These are phyloP conservation scores for Colletotrichum filicis DNA, from an alignment of 2,329 filamentous ascomycete genomes.

Conservation along the genomic window DNA sequence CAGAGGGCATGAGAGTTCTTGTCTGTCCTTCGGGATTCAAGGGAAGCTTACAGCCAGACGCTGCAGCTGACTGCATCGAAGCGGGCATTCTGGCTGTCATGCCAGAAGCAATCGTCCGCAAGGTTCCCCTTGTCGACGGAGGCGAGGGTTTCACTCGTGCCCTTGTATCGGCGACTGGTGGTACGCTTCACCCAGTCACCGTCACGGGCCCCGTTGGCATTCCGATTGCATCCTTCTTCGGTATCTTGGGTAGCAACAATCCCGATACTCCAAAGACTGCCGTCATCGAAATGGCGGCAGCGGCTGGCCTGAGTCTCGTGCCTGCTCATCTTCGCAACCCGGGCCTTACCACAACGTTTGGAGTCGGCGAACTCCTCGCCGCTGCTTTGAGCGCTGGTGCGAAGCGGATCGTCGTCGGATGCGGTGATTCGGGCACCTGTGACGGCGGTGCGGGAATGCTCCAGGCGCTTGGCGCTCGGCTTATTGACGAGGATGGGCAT, in stretches of 20 bases:
- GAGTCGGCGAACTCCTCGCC: slow-evolving; percentile 60
- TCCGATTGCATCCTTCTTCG: slow-evolving; percentile 56
- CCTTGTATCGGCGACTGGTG: slow-evolving; percentile 54
- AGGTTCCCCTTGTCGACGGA: slow-evolving; percentile 63
- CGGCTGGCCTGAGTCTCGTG: slow-evolving; percentile 61
- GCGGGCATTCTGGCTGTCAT: slow-evolving; percentile 56
- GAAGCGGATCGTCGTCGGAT: slow-evolving; percentile 59
- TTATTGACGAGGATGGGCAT: slow-evolving; percentile 50
- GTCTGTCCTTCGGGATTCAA: slow-evolving; percentile 66
- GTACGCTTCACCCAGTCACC: slow-evolving; percentile 47
- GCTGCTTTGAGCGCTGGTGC: slow-evolving; percentile 58
- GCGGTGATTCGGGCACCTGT: slow-evolving; percentile 64
- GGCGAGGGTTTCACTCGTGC: slow-evolving; percentile 63
- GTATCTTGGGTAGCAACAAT: slow-evolving; percentile 48
- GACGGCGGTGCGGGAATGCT: slow-evolving; percentile 65
- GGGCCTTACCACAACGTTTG: slow-evolving; percentile 60
- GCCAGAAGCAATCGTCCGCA: slow-evolving; percentile 53
- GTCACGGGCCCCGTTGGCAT: slow-evolving; percentile 57
- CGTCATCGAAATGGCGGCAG: slow-evolving; percentile 64
- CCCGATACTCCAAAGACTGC: slow-evolving; percentile 47
- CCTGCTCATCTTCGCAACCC: slow-evolving; percentile 56
- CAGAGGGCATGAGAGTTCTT: slow-evolving; percentile 49
- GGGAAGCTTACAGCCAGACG: slow-evolving; percentile 59
- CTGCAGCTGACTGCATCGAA: slow-evolving; percentile 62
- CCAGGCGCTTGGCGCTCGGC: slow-evolving; percentile 59